phyloP scores from a whole-genome alignment of 2,329 filamentous ascomycete genomes.

The Arthrobotrys sinensis region DNA sequence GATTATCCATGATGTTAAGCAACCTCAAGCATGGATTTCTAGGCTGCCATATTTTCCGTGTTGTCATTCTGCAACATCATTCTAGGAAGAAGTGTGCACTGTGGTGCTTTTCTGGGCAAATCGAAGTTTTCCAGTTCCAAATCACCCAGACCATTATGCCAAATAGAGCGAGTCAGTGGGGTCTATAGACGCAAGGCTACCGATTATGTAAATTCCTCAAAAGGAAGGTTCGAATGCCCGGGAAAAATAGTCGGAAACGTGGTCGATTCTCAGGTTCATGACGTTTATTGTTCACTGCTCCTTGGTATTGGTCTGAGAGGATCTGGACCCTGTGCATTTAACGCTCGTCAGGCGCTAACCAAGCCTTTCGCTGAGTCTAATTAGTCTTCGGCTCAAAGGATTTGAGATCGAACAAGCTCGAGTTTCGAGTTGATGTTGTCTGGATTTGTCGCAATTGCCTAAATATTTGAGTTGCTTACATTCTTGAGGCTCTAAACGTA shows the following conservation, averaged over 20 bases:
- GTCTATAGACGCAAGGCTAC: constrained; percentile 26
- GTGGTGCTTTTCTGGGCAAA: background rate
- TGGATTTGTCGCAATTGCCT: constrained; percentile 35
- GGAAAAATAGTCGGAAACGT: constrained; percentile 24
- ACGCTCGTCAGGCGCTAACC: constrained; percentile 42
- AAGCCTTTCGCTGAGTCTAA: constrained; percentile 6
- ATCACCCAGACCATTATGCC: constrained; percentile 10
- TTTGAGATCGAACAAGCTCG: constrained; percentile 16
- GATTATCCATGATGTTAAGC: constrained; percentile 31
- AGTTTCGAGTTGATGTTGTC: constrained; percentile 34
- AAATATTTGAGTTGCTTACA: constrained; percentile 21
- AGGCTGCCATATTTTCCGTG: constrained; percentile 38
- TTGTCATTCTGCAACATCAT: constrained; percentile 43
- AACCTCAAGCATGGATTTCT: constrained; percentile 26
- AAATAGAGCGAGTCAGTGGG: constrained; percentile 19
- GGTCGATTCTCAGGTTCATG: constrained; percentile 30
- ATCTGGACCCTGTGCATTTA: constrained; percentile 10
- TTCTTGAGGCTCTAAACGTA: constrained; percentile 3
- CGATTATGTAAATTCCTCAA: constrained; percentile 24
- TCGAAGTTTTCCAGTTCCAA: constrained; percentile 7
- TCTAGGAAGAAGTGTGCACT: background rate
- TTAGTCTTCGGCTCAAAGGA: constrained; percentile 26
- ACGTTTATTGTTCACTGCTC: background rate
- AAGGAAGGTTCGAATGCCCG: constrained; percentile 32
- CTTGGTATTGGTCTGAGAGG: constrained; percentile 3